Percentiles rank a stretch among this genome's conserved stretches.
Evolutionary conservation across 2,329 filamentous ascomycete species (phyloP).

Genomic region (Leptosphaerulina australis): DNA sequence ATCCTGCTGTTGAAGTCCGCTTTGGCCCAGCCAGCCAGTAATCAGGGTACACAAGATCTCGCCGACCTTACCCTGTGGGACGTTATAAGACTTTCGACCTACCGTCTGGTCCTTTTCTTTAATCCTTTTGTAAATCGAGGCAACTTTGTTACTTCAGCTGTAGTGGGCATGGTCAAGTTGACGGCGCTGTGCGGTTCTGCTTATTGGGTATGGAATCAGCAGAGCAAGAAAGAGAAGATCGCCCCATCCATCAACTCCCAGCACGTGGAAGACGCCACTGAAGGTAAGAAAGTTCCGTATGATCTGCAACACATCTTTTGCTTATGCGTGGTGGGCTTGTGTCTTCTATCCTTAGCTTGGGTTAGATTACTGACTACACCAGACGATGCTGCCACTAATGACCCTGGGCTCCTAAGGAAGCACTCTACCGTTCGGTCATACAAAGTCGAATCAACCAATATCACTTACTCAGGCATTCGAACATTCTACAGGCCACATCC

Average conservation of each 20-base stretch:
- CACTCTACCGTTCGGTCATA: conserved; percentile 75
- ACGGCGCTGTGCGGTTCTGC: conserved; percentile 47
- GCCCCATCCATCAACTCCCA: conserved; percentile 26
- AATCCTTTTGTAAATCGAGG: conserved; percentile 33
- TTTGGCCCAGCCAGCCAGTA: conserved; percentile 33
- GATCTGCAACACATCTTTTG: conserved; percentile 15
- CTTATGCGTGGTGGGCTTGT: conserved; percentile 13
- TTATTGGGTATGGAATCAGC: conserved; percentile 43
- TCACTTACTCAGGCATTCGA: conserved; percentile 76
- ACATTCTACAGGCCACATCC: conserved; percentile 84
- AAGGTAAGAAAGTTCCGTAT: conserved; percentile 32
- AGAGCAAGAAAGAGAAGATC: conserved; percentile 24
- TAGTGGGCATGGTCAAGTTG: conserved; percentile 49
- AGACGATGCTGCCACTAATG: conserved; percentile 61
- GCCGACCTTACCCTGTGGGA: conserved; percentile 31
- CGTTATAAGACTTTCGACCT: conserved; percentile 36
- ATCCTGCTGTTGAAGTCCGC: conserved; percentile 39
- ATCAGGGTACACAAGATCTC: conserved; percentile 34
- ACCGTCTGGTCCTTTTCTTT: conserved; percentile 28
- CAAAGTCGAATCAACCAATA: conserved; percentile 66
- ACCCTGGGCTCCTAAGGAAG: conserved; percentile 80
- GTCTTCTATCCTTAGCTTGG: conserved; percentile 2
- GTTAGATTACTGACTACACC: conserved; percentile 13
- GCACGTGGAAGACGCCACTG: conserved; percentile 27
- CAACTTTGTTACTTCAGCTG: conserved; percentile 27